Base-by-base conservation (phyloP, 352 stramenopile species). In the Globisporangium rhizosaccharum region DNA sequence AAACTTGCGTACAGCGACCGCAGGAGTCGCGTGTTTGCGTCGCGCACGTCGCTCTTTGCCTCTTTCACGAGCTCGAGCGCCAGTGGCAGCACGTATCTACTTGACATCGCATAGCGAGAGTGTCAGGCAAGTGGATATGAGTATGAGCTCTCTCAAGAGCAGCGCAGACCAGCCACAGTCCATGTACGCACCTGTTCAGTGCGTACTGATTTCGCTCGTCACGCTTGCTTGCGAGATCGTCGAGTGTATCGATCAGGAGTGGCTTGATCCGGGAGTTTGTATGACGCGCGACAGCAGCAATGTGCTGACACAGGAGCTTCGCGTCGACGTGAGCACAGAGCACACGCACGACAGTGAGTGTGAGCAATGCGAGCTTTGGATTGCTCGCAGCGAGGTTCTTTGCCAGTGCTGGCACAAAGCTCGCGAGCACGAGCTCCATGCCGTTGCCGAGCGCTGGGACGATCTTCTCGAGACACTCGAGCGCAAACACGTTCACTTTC, bases 31-130 rank as follows among this genome's bases (percentile, higher is more conserved):
- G 66, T 42, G 14, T 86, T 90, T 0, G 75, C 75, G 26, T 90
- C 76, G 51, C 78, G 79, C 33, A 88, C 73, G 46, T 86, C 71
- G 39, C 68, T 90, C 53, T 90, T 90, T 51, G 67, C 77, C 59
- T 94, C 84, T 63, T 89, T 90, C 10, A 94, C 61, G 20, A 88
- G 59, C 42, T 88, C 73, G 0, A 93, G 49, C 15, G 81, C 72
- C n/a, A 93, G 60, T 5, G 84, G 84, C 0, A 92, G 62, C 33
- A 92, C 80, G 51, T 90, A 81, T 18, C 83, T 76, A 63, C 52
- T 42, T 7, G n/a, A 14, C n/a, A 28, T 4, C 33, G 18, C 30
- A 44, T 30, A 5, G 25, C 23, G 26, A n/a, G 14, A 37, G 15
- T 10, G 39, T 3, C 1, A 56, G 10, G 33, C 20, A 68, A 10